Evolutionary conservation across 345 rosid genomes (phyloP).

Genomic region (Barbarea vulgaris): DNA sequence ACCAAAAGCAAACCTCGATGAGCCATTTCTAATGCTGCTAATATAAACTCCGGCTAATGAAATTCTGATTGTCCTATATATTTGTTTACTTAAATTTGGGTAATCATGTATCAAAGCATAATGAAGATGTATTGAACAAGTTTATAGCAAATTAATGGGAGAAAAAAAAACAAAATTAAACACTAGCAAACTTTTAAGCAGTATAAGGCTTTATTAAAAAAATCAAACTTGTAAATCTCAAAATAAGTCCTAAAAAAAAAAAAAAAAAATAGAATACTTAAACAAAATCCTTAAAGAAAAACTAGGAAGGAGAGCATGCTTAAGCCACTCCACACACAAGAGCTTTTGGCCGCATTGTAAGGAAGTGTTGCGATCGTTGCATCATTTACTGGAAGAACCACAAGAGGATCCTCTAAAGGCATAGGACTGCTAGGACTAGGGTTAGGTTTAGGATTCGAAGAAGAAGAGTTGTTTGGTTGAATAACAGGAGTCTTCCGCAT

Average conservation of each 20-base stretch:
- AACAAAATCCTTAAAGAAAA: not conserved
- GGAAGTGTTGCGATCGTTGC: slow-evolving; percentile 29
- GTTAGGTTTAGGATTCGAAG: not conserved
- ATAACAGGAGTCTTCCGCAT: not conserved
- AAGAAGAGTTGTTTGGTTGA: slow-evolving; percentile 12
- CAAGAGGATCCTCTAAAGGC: slow-evolving; percentile 27
- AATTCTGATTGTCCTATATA: not conserved
- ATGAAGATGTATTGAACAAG: too few species aligned
- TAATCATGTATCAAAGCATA: too few species aligned
- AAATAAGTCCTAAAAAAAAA: not conserved
- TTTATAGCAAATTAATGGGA: not conserved
- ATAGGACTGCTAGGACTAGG: not conserved
- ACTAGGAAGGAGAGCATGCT: slow-evolving; percentile 16
- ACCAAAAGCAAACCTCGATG: slow-evolving; percentile 78
- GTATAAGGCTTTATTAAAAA: not conserved
- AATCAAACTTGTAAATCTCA: not conserved
- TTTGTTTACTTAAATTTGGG: too few species aligned
- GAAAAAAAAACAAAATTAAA: not conserved
- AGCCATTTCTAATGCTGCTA: slow-evolving; percentile 95
- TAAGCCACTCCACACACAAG: slow-evolving; percentile 12
- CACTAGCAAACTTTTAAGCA: not conserved
- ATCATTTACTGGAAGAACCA: slow-evolving; percentile 28
- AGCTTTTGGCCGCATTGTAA: slow-evolving; percentile 13
- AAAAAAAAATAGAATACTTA: not conserved
- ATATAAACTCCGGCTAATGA: slow-evolving; percentile 36